Conservation (phyloP, 2,329 filamentous ascomycete species). For the Penicillium sp. region DNA sequence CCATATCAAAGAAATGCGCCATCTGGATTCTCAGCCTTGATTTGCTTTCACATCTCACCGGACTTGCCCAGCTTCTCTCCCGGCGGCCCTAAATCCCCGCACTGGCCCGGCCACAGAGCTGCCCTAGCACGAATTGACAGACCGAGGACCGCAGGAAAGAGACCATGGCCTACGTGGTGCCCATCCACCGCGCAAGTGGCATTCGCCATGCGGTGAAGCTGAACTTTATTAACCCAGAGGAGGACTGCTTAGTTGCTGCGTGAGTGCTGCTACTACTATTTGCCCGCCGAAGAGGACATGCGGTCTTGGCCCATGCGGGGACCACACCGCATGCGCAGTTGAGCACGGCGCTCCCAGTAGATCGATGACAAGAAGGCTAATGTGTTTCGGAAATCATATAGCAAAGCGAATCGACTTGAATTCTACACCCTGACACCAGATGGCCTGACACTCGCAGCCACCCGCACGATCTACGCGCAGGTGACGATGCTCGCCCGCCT, state of each 20-base stretch:
- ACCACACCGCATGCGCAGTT: neutral
- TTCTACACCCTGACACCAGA: conserved; percentile 61
- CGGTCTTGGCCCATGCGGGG: neutral
- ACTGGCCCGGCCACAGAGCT: conserved; percentile 5
- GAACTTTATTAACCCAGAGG: conserved; percentile 69
- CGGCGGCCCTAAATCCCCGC: neutral
- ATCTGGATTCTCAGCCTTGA: conserved; percentile 1
- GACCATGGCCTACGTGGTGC: conserved; percentile 88
- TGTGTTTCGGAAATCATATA: neutral
- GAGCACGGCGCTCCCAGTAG: neutral
- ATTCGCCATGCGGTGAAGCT: conserved; percentile 84
- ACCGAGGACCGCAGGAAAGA: neutral
- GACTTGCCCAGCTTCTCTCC: neutral
- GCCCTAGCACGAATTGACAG: conserved; percentile 9
- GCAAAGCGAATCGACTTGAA: conserved; percentile 51
- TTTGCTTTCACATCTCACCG: neutral
- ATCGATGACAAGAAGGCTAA: neutral
- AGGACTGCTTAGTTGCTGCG: conserved; percentile 86
- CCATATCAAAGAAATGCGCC: conserved; percentile 8
- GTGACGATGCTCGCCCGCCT: conserved; percentile 72
- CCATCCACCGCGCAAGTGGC: conserved; percentile 89
- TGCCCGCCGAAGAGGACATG: neutral
- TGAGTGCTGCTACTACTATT: conserved; percentile 51
- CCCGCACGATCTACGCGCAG: conserved; percentile 77
- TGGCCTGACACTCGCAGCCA: conserved; percentile 65